These are phyloP conservation scores for Ambrosiella beaveri DNA, from an alignment of 2,329 filamentous ascomycete species.

Conservation along the genomic window DNA sequence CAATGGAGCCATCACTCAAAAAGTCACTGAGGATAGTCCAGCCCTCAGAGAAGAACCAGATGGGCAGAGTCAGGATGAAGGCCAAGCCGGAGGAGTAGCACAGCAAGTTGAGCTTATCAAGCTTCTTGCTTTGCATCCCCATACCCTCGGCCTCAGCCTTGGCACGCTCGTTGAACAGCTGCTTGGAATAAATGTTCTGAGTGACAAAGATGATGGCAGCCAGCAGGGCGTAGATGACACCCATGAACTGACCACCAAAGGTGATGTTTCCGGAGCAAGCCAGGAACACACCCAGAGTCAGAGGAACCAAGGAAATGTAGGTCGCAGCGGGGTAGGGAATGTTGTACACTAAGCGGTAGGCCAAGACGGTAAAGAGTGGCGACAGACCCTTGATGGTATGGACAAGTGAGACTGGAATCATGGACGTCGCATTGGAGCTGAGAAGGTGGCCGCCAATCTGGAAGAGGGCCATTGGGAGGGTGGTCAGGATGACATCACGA, in stretches of 20 bases:
- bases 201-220: slow-evolving; percentile 93
- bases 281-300: slow-evolving; percentile 88
- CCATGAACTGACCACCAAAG: slow-evolving; percentile 73
- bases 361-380: slow-evolving; percentile 83
- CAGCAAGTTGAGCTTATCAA: slow-evolving; percentile 90
- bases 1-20: slow-evolving; percentile 61
- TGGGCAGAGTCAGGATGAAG: slow-evolving; percentile 70
- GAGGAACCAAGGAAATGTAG: slow-evolving; percentile 74
- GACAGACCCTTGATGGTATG: slow-evolving; percentile 98
- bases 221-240: slow-evolving; percentile 74
- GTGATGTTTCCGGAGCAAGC: slow-evolving; percentile 70
- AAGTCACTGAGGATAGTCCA: slow-evolving; percentile 62
- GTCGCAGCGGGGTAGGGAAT: slow-evolving; percentile 77
- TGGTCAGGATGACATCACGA: slow-evolving; percentile 66
- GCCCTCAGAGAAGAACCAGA: slow-evolving; percentile 89
- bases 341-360: slow-evolving; percentile 76
- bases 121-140: slow-evolving; percentile 49
- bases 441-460: slow-evolving; percentile 87
- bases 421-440: slow-evolving; percentile 81
- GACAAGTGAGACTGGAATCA: slow-evolving; percentile 90
- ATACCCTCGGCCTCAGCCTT: slow-evolving; percentile 59
- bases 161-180: slow-evolving; percentile 87
- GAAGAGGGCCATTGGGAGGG: slow-evolving; percentile 80
- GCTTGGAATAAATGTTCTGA: slow-evolving; percentile 97
- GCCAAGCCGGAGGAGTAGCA: slow-evolving; percentile 95